These are phyloP conservation scores for Ustilago esculenta DNA, from an alignment of 1,284 basidiomycete species.

Conservation along the genomic window DNA sequence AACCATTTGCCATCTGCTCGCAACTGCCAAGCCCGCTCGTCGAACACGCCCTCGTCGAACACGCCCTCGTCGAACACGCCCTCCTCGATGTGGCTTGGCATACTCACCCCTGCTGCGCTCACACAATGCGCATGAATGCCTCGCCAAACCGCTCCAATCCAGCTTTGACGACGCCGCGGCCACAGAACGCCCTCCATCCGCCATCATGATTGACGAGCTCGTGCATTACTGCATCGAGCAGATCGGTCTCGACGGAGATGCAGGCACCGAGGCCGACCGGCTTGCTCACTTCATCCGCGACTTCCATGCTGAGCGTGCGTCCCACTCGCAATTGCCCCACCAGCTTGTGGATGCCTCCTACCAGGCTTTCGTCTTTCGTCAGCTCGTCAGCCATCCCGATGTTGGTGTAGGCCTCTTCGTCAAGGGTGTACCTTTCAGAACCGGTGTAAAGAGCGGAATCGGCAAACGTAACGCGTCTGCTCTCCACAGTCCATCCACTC, in stretches of 20 bases:
- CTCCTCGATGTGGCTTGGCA: too few relatives aligned
- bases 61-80: too few relatives aligned
- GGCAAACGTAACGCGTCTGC: background rate
- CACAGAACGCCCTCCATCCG: background rate
- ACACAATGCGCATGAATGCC: too few relatives aligned
- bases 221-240: slow-evolving; percentile 79
- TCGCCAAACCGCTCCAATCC: too few relatives aligned
- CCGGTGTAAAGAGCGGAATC: slow-evolving; percentile 24
- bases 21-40: too few relatives aligned
- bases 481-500: slow-evolving; percentile 8
- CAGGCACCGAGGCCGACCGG: slow-evolving; percentile 78
- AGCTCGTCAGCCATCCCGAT: slow-evolving; percentile 77
- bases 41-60: too few relatives aligned
- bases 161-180: background rate
- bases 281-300: slow-evolving; percentile 75
- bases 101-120: too few relatives aligned
- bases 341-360: slow-evolving; percentile 79
- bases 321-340: slow-evolving; percentile 67
- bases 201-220: slow-evolving; percentile 76
- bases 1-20: too few relatives aligned
- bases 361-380: slow-evolving; percentile 80
- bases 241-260: slow-evolving; percentile 82
- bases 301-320: slow-evolving; percentile 71
- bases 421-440: slow-evolving; percentile 12
- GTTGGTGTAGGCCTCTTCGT: slow-evolving; percentile 74